Evolutionary conservation across 495 filamentous ascomycete genomes (phyloP).

Genomic region (Chaetomium cochliodes): DNA sequence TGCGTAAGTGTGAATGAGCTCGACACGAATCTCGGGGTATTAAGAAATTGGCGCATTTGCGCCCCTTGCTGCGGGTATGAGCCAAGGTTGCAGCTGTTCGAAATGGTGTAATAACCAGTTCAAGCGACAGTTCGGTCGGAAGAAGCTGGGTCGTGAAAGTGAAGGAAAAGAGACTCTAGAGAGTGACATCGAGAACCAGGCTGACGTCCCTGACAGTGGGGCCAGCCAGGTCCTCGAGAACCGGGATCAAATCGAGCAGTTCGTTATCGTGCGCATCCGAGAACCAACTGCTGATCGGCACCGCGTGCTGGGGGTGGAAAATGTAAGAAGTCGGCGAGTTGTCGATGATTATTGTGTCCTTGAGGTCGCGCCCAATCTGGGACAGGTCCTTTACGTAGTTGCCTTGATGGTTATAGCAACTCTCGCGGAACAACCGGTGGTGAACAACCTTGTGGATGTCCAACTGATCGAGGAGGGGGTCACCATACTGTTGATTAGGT

Average conservation of each 20-base stretch:
- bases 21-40: constrained; percentile 12
- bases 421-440: constrained; percentile 94
- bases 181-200: constrained; percentile 91
- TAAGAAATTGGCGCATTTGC: constrained; percentile 30
- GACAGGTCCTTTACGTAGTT: constrained; percentile 99
- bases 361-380: constrained; percentile 91
- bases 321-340: constrained; percentile 99
- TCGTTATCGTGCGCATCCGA: constrained; percentile 99
- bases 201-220: constrained; percentile 90
- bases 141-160: constrained; percentile 32
- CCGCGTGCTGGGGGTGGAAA: constrained; percentile 98
- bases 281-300: constrained; percentile 99
- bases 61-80: constrained; percentile 7
- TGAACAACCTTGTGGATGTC: constrained; percentile 97
- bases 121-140: constrained; percentile 12
- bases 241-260: constrained; percentile 94
- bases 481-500: constrained; percentile 71
- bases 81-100: constrained; percentile 47
- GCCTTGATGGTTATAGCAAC: constrained; percentile 98
- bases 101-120: constrained; percentile 5
- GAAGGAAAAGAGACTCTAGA: constrained; percentile 56
- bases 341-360: constrained; percentile 98
- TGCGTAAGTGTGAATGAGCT: background rate
- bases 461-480: constrained; percentile 92
- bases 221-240: constrained; percentile 94